A percentile compares a stretch with the other conserved stretches of the same genome.
Conservation (phyloP, 2,329 filamentous ascomycete species). For the Fusarium globosum region DNA sequence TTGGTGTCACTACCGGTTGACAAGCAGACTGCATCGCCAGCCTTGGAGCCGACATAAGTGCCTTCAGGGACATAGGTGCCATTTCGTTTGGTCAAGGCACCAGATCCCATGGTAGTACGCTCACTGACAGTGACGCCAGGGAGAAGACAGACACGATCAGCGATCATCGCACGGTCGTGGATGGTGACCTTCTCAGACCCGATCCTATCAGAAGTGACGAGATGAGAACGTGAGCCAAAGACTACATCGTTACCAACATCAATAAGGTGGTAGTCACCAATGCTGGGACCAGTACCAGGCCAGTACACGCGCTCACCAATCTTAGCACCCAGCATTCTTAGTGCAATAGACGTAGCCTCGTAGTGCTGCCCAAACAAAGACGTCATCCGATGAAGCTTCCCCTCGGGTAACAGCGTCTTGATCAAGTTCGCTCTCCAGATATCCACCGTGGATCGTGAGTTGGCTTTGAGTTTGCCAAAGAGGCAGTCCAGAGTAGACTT, state of each 20-base stretch:
- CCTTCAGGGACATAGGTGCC: neutral
- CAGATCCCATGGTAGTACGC: neutral
- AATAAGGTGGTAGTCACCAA: neutral
- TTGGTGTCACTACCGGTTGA: neutral
- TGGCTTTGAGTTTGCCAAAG: neutral
- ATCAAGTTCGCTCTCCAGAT: neutral
- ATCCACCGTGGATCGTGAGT: neutral
- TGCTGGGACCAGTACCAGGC: neutral
- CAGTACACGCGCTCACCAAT: constrained; percentile 6
- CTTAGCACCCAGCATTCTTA: constrained; percentile 3
- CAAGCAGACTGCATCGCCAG: neutral
- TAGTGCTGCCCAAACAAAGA: constrained; percentile 11
- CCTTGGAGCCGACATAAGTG: constrained; percentile 1
- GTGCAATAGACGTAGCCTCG: neutral
- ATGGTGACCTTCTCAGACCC: neutral
- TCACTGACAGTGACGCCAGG: neutral
- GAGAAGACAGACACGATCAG: constrained; percentile 2
- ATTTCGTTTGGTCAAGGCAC: neutral
- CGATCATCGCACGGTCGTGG: constrained; percentile 6
- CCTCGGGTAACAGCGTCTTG: neutral
- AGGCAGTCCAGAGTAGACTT: neutral
- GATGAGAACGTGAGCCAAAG: neutral
- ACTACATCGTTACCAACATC: constrained; percentile 8
- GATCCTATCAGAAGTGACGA: neutral
- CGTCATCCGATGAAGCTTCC: neutral